These are phyloP conservation scores for Metschnikowia arizonensis DNA, from an alignment of 805 yeast species.

Conservation along the genomic window DNA sequence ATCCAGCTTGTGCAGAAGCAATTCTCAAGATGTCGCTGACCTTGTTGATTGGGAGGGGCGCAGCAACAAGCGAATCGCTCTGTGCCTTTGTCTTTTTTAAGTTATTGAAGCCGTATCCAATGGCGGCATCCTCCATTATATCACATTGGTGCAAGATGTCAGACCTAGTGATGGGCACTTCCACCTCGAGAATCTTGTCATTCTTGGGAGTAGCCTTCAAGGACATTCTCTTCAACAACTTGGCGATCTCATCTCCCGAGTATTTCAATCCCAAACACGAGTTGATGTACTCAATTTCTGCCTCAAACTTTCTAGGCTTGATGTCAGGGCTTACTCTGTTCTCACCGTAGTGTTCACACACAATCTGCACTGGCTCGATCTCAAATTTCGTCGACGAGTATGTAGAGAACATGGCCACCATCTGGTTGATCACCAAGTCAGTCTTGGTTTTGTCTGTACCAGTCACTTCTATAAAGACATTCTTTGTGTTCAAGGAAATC, in stretches of 20 bases:
- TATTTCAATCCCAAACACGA: slow-evolving; percentile 85
- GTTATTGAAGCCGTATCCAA: slow-evolving; percentile 92
- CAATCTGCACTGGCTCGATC: slow-evolving; percentile 84
- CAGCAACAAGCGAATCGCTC: slow-evolving; percentile 73
- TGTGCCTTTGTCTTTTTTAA: slow-evolving; percentile 75
- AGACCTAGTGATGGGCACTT: slow-evolving; percentile 90
- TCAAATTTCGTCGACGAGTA: slow-evolving; percentile 79
- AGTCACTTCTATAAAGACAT: slow-evolving; percentile 88
- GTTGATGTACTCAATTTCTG: slow-evolving; percentile 82
- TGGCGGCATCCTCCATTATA: slow-evolving; percentile 97
- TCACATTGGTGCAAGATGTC: slow-evolving; percentile 97
- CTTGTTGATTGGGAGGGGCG: slow-evolving; percentile 87
- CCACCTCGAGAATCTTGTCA: slow-evolving; percentile 54
- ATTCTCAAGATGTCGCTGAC: slow-evolving; percentile 84
- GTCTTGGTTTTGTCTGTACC: slow-evolving; percentile 95
- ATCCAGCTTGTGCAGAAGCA: slow-evolving; percentile 92
- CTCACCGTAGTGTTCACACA: slow-evolving; percentile 75
- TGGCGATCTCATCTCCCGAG: slow-evolving; percentile 60
- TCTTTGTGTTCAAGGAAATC: slow-evolving; percentile 76
- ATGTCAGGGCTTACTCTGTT: slow-evolving; percentile 74
- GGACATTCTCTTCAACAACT: slow-evolving; percentile 76
- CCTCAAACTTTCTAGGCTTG: slow-evolving; percentile 60
- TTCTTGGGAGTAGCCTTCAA: slow-evolving; percentile 55
- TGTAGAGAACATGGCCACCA: slow-evolving; percentile 93
- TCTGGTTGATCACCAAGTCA: slow-evolving; percentile 84